These are phyloP conservation scores for Adansonia rubrostipa DNA, from an alignment of 441 rosid genomes.

Conservation along the genomic window DNA sequence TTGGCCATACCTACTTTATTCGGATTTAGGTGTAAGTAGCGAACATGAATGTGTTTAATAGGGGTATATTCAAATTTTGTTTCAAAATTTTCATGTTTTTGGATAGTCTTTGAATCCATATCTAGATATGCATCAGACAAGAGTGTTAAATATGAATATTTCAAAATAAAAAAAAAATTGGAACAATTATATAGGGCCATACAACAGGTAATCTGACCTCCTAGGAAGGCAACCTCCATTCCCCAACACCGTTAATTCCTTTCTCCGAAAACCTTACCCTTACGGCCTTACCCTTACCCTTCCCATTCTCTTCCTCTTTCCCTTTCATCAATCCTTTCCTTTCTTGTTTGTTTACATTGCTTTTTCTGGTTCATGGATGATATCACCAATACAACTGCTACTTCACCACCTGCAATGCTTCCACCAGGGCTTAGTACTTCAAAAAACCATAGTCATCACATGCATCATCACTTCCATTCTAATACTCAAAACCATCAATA, in stretches of 20 bases:
- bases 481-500: slow-evolving; percentile 34
- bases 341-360: slow-evolving; percentile 16
- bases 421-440: slow-evolving; percentile 21
- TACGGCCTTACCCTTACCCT: slow-evolving; percentile 21
- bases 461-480: slow-evolving; percentile 37
- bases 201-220: slow-evolving; percentile 27
- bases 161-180: too few species aligned
- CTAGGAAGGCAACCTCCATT: slow-evolving; percentile 21
- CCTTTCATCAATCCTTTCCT: slow-evolving; percentile 10
- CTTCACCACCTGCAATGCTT: slow-evolving; percentile 30
- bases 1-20: slow-evolving; percentile 15
- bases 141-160: too few species aligned
- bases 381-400: slow-evolving; percentile 30
- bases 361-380: slow-evolving; percentile 50
- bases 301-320: slow-evolving; percentile 8
- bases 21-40: too few species aligned
- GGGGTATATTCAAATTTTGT: too few species aligned
- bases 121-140: too few species aligned
- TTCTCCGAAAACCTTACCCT: background rate
- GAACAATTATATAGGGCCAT: too few species aligned
- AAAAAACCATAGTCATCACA: slow-evolving; percentile 33
- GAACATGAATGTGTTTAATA: too few species aligned
- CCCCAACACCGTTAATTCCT: slow-evolving; percentile 16
- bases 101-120: too few species aligned
- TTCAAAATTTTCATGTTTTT: too few species aligned